A percentile compares a stretch with the other conserved stretches of the same genome.
These are phyloP conservation scores for Metrosideros polymorpha DNA, from an alignment of 441 rosid species.

Conservation along the genomic window DNA sequence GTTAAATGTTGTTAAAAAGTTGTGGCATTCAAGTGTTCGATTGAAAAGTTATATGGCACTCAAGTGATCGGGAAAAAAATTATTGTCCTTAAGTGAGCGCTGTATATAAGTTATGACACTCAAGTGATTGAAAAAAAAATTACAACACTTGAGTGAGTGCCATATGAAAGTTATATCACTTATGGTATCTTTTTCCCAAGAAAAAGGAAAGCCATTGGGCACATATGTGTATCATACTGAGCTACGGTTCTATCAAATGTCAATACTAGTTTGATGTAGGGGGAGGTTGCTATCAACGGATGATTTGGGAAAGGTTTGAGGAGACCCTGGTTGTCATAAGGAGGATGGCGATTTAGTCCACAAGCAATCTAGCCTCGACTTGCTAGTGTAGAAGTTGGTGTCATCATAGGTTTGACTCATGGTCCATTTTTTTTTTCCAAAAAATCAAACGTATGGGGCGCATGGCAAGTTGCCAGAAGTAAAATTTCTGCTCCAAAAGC, in stretches of 20 bases:
- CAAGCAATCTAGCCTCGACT: neutral
- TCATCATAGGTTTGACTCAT: neutral
- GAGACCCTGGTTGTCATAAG: neutral
- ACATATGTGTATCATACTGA: neutral
- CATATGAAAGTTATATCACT: too few species aligned
- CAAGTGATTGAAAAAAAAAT: too few species aligned
- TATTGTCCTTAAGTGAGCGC: too few species aligned
- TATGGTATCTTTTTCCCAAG: too few species aligned
- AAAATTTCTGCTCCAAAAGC: too few species aligned
- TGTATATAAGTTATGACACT: too few species aligned
- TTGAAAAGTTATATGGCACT: too few species aligned
- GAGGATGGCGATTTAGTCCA: neutral
- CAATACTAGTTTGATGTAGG: neutral
- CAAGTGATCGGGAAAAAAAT: too few species aligned
- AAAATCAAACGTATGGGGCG: neutral
- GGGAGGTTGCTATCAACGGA: neutral
- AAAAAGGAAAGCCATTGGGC: neutral
- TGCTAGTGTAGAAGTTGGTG: neutral
- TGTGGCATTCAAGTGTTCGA: too few species aligned
- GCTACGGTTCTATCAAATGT: neutral
- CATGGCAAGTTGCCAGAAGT: too few species aligned
- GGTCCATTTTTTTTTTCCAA: neutral
- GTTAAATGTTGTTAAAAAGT: too few species aligned
- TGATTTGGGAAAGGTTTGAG: neutral
- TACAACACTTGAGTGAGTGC: too few species aligned